Conservation (phyloP, 75 land plant genomes). For the Pinus tabuliformis region DNA sequence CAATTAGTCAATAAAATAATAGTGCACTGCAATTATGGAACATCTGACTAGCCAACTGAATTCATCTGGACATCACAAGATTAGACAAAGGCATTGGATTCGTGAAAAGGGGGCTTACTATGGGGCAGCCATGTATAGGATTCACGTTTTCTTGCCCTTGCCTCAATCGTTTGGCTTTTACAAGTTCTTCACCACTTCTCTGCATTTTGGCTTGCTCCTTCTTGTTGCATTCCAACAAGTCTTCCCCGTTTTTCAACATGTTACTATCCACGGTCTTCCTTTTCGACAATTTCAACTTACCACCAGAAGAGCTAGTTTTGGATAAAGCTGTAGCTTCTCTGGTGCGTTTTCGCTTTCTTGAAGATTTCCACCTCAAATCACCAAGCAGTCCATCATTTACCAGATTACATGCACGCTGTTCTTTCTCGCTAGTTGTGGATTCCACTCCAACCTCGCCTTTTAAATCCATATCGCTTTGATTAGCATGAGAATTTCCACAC, state of each 20-base stretch:
- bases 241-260: neutral
- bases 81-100: conserved; percentile 2
- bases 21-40: neutral
- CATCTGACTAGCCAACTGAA: neutral
- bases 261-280: neutral
- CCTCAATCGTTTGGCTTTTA: neutral
- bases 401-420: conserved; percentile 15
- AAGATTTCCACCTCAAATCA: conserved; percentile 44
- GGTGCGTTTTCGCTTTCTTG: conserved; percentile 42
- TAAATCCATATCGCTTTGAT: neutral
- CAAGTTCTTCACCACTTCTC: neutral
- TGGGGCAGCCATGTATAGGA: neutral
- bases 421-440: neutral
- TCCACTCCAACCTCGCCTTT: neutral
- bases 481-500: neutral
- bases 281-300: neutral
- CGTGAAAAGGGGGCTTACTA: neutral
- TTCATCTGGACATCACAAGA: conserved; percentile 8
- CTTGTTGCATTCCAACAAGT: neutral
- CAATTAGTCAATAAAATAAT: neutral
- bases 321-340: conserved; percentile 2
- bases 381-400: conserved; percentile 25
- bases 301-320: conserved; percentile 1
- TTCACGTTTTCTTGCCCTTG: conserved; percentile 8
- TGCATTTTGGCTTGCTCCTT: neutral